Conservation (phyloP, 1,139 yeast genomes). For the Williopsis jadinii region DNA sequence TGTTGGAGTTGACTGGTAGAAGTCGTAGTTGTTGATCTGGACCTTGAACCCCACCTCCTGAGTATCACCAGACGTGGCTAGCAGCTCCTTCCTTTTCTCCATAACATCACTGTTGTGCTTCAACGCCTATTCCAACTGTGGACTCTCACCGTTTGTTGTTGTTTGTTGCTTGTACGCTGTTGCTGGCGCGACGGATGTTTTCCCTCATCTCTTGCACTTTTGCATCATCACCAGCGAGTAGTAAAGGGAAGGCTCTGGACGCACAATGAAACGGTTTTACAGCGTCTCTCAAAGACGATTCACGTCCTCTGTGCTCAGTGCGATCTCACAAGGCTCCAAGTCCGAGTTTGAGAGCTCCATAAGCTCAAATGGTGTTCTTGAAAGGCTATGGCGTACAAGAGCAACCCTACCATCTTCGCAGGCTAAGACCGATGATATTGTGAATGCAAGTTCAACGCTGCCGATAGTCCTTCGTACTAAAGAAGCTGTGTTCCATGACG, state of each 20-base stretch:
- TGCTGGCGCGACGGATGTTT: neutral
- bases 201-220: no score
- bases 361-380: constrained; percentile 4
- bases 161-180: neutral
- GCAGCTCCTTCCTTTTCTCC: constrained; percentile 13
- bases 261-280: no score
- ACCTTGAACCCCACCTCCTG: constrained; percentile 19
- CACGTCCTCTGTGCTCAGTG: neutral
- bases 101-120: constrained; percentile 6
- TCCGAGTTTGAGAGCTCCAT: constrained; percentile 4
- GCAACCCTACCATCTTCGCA: neutral
- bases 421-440: constrained; percentile 3
- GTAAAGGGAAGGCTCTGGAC: no score
- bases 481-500: constrained; percentile 20
- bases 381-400: constrained; percentile 5
- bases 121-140: no score
- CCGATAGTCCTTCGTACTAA: constrained; percentile 11
- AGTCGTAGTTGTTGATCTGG: constrained; percentile 56
- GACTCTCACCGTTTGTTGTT: no score
- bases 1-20: constrained; percentile 48
- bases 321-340: neutral
- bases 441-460: constrained; percentile 11
- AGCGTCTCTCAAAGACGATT: neutral
- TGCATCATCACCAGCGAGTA: no score
- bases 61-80: constrained; percentile 9